These are phyloP conservation scores for Colletotrichum cordylinicola DNA, from an alignment of 2,329 filamentous ascomycete genomes.

Conservation along the genomic window DNA sequence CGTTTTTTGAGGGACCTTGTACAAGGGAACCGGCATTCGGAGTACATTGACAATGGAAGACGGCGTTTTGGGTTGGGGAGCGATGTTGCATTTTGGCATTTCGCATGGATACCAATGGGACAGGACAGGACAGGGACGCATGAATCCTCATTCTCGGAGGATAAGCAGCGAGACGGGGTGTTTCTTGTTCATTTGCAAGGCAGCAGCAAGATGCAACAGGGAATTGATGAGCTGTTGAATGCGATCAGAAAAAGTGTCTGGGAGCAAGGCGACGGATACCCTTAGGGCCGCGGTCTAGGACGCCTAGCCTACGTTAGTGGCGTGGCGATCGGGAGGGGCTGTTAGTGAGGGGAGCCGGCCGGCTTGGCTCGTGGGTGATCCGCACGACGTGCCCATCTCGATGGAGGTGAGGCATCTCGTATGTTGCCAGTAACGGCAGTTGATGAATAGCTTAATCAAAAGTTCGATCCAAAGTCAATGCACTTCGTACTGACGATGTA, in stretches of 20 bases:
- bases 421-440: background rate
- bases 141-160: background rate
- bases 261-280: background rate
- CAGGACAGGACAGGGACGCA: background rate
- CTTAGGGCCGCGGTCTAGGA: background rate
- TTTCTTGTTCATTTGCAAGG: background rate
- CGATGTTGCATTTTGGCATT: background rate
- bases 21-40: background rate
- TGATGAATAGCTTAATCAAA: background rate
- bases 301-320: constrained; percentile 6
- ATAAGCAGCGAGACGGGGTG: background rate
- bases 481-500: background rate
- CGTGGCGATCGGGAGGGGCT: constrained; percentile 19
- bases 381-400: background rate
- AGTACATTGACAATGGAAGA: background rate
- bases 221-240: background rate
- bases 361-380: background rate
- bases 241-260: background rate
- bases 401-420: background rate
- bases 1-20: background rate
- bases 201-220: background rate
- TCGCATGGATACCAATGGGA: background rate
- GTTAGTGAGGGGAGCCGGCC: background rate
- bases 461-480: background rate
- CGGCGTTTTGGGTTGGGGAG: background rate